phyloP scores from a whole-genome alignment of 371 early-diverging fungal genomes.

The Mucor circinelloides region DNA sequence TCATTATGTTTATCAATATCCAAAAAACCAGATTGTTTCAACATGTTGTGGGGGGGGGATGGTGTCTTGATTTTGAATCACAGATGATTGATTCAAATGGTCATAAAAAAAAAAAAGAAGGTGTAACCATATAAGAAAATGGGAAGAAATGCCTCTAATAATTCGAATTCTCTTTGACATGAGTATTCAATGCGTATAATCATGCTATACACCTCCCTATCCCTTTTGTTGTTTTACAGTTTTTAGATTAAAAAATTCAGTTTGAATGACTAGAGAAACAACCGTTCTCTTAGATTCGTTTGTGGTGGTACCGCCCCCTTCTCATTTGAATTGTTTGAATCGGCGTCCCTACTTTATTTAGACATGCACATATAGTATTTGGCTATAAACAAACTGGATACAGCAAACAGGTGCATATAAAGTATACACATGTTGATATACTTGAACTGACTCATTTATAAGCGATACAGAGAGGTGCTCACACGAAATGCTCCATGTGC shows the following conservation, averaged over 20 bases:
- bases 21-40: background rate
- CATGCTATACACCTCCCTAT: background rate
- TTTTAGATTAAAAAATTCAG: background rate
- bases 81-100: background rate
- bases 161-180: background rate
- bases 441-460: too few relatives aligned
- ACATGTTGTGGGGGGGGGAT: background rate
- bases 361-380: background rate
- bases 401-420: too few relatives aligned
- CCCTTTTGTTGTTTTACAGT: background rate
- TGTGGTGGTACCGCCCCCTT: background rate
- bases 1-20: background rate
- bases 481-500: too few relatives aligned
- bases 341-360: slow-evolving; percentile 6
- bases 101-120: background rate
- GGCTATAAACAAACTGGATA: background rate
- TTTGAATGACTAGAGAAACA: background rate
- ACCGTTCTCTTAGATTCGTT: background rate
- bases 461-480: too few relatives aligned
- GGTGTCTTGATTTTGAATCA: background rate
- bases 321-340: background rate
- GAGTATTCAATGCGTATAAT: background rate
- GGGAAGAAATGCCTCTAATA: background rate
- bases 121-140: background rate
- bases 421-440: too few relatives aligned